A percentile compares a stretch with the other conserved stretches of the same genome.
phyloP scores from a whole-genome alignment of 495 filamentous ascomycete species.

The Lepidopterella palustris region DNA sequence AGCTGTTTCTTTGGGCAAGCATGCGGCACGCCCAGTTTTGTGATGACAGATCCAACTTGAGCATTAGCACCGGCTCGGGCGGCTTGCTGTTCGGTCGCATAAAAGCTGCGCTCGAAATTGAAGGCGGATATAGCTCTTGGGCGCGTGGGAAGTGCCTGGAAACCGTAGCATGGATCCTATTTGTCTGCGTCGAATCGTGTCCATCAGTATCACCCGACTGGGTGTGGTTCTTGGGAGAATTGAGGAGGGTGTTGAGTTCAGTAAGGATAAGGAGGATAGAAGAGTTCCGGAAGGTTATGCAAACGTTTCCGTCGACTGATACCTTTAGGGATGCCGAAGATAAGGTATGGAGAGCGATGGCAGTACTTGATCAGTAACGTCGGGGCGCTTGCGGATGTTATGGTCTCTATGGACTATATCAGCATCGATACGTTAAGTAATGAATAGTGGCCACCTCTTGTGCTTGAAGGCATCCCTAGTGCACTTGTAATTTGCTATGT shows the following conservation, averaged over 20 bases:
- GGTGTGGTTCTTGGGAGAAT: conserved; percentile 9
- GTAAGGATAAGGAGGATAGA: conserved; percentile 19
- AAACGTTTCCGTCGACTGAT: conserved; percentile 11
- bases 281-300: conserved; percentile 16
- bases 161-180: conserved; percentile 10
- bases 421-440: no score
- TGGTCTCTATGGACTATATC: no score
- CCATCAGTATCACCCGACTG: conserved; percentile 6
- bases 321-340: neutral
- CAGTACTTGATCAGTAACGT: no score
- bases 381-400: no score
- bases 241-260: conserved; percentile 11
- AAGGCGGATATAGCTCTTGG: conserved; percentile 12
- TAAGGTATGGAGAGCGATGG: conserved; percentile 8
- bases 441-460: no score
- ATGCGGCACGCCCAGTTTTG: conserved; percentile 9
- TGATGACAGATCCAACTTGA: neutral
- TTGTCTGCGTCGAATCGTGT: conserved; percentile 16
- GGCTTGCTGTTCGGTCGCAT: neutral
- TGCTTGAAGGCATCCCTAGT: no score
- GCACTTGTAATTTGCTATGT: no score
- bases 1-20: conserved; percentile 17
- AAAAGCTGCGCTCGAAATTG: conserved; percentile 2
- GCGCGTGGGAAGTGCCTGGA: conserved; percentile 16
- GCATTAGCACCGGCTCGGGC: neutral